These are phyloP conservation scores for Willaertia magna DNA, from an alignment of 208 protist species.

Conservation along the genomic window DNA sequence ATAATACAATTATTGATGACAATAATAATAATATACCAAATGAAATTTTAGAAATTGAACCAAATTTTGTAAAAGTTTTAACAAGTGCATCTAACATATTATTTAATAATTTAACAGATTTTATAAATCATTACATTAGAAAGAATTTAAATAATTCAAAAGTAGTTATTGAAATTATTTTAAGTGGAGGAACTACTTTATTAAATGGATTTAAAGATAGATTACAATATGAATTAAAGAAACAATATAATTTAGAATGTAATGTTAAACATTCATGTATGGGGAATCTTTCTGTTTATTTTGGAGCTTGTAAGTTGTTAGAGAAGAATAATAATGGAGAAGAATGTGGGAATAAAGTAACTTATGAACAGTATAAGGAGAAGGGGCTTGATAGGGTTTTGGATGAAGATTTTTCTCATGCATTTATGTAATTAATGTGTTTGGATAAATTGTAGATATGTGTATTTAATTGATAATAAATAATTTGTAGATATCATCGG, in stretches of 20 bases:
- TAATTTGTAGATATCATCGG: not conserved
- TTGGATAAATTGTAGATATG: no score
- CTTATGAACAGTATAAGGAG: not conserved
- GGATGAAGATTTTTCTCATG: not conserved
- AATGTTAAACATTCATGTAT: not conserved
- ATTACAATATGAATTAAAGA: slow-evolving; percentile 53
- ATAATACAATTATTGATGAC: no score
- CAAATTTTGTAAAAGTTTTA: not conserved
- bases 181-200: slow-evolving; percentile 71
- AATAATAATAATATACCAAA: no score
- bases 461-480: no score
- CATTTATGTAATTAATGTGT: no score
- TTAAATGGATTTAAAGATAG: slow-evolving; percentile 59
- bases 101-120: not conserved
- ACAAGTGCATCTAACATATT: not conserved
- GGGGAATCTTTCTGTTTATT: not conserved
- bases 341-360: no score
- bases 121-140: not conserved
- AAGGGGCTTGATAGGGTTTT: not conserved
- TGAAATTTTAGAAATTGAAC: no score
- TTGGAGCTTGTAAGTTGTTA: not conserved
- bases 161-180: slow-evolving; percentile 67
- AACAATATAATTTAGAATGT: not conserved
- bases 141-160: not conserved
- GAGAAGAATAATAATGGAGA: not conserved